Conservation (phyloP, 176 grass and related monocot species). For the Musa acuminata region DNA sequence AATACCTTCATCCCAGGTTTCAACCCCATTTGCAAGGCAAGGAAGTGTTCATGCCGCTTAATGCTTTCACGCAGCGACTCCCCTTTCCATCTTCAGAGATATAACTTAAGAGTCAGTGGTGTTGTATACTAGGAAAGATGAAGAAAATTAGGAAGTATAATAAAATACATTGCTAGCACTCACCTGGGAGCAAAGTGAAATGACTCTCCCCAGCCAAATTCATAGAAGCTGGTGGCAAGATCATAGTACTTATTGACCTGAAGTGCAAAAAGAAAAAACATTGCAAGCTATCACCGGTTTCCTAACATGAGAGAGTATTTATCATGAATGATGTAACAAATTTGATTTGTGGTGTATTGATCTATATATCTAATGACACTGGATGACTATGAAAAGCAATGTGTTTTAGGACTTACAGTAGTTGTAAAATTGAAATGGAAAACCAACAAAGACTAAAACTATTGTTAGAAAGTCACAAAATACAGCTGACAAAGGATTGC, state of each 20-base stretch:
- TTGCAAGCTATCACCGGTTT: not conserved
- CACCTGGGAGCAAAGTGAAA: slow-evolving; percentile 99
- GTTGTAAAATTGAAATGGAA: too few relatives aligned
- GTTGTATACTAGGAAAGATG: not conserved
- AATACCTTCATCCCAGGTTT: slow-evolving; percentile 91
- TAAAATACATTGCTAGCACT: not conserved
- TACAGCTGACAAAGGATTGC: too few relatives aligned
- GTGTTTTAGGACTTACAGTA: too few relatives aligned
- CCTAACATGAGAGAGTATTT: not conserved
- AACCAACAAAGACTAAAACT: too few relatives aligned
- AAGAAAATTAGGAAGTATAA: not conserved
- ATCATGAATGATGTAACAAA: not conserved
- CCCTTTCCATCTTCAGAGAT: slow-evolving; percentile 65
- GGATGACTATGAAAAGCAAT: too few relatives aligned
- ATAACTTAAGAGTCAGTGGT: slow-evolving; percentile 1
- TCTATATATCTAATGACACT: not conserved
- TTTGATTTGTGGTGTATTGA: not conserved
- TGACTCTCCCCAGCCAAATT: slow-evolving; percentile 99
- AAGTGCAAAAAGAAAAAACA: slow-evolving; percentile 6
- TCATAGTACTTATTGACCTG: slow-evolving; percentile 99
- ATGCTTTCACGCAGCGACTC: slow-evolving; percentile 94
- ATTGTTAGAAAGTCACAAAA: too few relatives aligned
- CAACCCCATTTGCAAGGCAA: slow-evolving; percentile 80
- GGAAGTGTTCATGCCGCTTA: slow-evolving; percentile 87
- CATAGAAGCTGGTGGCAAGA: slow-evolving; percentile 97